Conservation (phyloP, 805 yeast species). For the Saturnispora bothae region DNA sequence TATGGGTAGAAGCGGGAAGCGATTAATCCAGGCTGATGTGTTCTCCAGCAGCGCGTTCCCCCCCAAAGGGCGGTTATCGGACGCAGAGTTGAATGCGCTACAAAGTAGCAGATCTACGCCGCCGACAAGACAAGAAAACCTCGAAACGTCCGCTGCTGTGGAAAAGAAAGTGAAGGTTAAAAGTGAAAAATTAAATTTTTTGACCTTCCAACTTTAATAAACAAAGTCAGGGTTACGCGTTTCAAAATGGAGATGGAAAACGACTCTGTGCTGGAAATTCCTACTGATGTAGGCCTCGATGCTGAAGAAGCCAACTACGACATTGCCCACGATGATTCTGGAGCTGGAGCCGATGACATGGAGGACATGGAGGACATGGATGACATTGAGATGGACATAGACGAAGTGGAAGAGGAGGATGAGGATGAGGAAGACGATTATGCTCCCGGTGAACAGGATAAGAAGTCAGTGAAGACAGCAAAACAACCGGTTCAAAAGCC, state of each 20-base stretch:
- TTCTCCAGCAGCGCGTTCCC: constrained; percentile 1
- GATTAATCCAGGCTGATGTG: constrained; percentile 9
- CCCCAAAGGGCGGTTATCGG: neutral
- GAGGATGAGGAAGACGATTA: constrained; percentile 13
- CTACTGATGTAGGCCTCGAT: no score
- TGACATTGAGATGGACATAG: constrained; percentile 16
- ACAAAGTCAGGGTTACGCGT: no score
- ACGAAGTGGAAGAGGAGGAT: constrained; percentile 16
- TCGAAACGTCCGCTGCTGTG: constrained; percentile 5
- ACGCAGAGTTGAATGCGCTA: neutral
- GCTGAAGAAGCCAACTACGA: no score
- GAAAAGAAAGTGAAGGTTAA: neutral
- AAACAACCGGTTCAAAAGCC: neutral
- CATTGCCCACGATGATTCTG: no score
- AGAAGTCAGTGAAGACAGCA: constrained; percentile 5
- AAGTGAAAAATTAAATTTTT: neutral
- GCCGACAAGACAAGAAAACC: constrained; percentile 7
- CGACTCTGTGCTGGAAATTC: neutral
- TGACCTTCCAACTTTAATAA: neutral
- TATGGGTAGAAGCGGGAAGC: constrained; percentile 9
- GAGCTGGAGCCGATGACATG: neutral
- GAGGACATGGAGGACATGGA: constrained; percentile 13
- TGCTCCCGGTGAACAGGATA: constrained; percentile 19
- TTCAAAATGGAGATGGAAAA: neutral
- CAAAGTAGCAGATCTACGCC: neutral